Percentiles rank a stretch among this genome's conserved stretches.
These are phyloP conservation scores for Nasturtium officinale DNA, from an alignment of 345 rosid genomes.

Conservation along the genomic window DNA sequence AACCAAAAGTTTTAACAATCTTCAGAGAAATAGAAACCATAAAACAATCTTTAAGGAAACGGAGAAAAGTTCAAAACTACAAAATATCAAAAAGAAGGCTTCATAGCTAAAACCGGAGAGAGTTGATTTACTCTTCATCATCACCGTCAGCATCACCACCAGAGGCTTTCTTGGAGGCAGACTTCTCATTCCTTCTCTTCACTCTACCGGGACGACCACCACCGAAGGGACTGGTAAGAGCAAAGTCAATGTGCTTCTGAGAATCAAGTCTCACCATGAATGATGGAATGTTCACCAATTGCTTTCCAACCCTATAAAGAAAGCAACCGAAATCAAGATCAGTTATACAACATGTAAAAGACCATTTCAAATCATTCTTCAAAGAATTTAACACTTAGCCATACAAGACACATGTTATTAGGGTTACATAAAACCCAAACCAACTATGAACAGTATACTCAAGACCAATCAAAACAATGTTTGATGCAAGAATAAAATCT, in stretches of 20 bases:
- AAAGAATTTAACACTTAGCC: not conserved
- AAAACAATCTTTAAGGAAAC: slow-evolving; percentile 25
- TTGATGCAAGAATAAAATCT: too few relatives aligned
- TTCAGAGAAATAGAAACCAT: not conserved
- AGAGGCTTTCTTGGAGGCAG: slow-evolving; percentile 67
- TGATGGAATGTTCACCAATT: slow-evolving; percentile 69
- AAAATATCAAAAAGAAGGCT: not conserved
- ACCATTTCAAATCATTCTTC: not conserved
- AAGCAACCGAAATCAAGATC: not conserved
- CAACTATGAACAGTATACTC: not conserved
- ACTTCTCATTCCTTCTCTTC: slow-evolving; percentile 67
- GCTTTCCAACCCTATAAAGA: slow-evolving; percentile 65
- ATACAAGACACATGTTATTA: not conserved
- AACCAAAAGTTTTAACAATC: slow-evolving; percentile 6
- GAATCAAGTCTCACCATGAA: slow-evolving; percentile 77
- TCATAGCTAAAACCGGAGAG: slow-evolving; percentile 11
- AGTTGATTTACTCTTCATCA: slow-evolving; percentile 50
- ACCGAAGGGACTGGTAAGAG: slow-evolving; percentile 66
- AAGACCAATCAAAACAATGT: not conserved
- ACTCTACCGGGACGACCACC: slow-evolving; percentile 77
- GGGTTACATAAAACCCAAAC: not conserved
- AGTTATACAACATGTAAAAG: too few relatives aligned
- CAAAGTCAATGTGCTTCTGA: slow-evolving; percentile 72
- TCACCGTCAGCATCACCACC: slow-evolving; percentile 77
- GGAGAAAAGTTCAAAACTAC: slow-evolving; percentile 22